These are phyloP conservation scores for Gossypium australe DNA, from an alignment of 345 rosid species.

Conservation along the genomic window DNA sequence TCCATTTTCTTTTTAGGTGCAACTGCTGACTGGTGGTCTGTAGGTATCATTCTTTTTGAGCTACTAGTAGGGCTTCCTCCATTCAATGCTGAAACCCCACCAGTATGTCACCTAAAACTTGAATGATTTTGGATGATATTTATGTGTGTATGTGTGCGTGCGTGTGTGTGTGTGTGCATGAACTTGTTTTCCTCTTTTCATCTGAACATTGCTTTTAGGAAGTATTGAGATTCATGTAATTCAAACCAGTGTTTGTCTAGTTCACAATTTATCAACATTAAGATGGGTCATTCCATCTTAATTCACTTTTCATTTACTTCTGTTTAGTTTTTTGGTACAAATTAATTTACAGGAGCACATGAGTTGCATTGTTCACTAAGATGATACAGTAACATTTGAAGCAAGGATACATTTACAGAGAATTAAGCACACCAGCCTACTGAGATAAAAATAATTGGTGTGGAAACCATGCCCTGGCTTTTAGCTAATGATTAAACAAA, in stretches of 20 bases:
- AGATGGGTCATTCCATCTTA: neutral
- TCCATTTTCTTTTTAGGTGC: conserved; percentile 45
- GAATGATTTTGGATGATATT: neutral
- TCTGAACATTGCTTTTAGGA: neutral
- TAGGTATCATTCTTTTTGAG: conserved; percentile 88
- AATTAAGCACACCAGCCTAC: neutral
- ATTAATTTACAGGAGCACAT: neutral
- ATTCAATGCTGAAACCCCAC: conserved; percentile 89
- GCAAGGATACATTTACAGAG: neutral
- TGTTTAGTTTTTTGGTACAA: neutral
- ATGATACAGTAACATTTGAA: neutral
- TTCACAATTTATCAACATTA: neutral
- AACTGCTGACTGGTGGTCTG: conserved; percentile 99
- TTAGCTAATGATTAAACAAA: neutral
- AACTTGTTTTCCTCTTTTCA: neutral
- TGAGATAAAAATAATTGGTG: neutral
- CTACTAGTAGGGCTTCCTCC: conserved; percentile 91
- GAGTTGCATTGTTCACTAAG: neutral
- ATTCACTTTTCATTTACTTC: neutral
- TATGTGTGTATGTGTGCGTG: neutral
- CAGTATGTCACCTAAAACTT: conserved; percentile 36
- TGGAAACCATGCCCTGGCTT: neutral
- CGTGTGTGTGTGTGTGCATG: neutral
- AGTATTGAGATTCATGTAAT: neutral
- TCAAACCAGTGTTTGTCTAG: neutral